Evolutionary conservation across 1,284 basidiomycete species (phyloP).

Genomic region (Schizophyllum commune): DNA sequence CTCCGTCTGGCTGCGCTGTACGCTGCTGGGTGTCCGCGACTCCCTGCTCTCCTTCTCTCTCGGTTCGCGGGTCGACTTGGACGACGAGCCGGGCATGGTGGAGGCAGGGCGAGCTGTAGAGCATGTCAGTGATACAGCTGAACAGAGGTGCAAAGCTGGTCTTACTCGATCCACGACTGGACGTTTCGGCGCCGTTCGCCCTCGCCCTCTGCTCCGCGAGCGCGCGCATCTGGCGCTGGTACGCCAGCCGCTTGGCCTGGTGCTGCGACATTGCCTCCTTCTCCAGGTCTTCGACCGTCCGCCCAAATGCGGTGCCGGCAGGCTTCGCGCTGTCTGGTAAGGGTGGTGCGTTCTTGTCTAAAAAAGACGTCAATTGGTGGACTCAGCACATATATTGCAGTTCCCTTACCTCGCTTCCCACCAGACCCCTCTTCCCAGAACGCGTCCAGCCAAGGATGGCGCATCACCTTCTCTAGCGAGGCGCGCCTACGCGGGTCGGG

Average conservation of each 20-base stretch:
- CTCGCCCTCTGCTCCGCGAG: slow-evolving; percentile 20
- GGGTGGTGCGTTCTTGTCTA: not conserved
- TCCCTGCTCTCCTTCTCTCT: slow-evolving; percentile 5
- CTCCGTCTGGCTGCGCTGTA: not conserved
- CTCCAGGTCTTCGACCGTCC: slow-evolving; percentile 74
- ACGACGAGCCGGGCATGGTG: not conserved
- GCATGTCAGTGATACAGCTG: not conserved
- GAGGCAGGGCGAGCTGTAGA: not conserved
- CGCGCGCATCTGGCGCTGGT: slow-evolving; percentile 65
- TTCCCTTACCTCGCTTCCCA: not conserved
- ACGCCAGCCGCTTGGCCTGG: slow-evolving; percentile 72
- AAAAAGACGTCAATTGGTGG: no score
- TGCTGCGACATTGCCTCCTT: slow-evolving; percentile 64
- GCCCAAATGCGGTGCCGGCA: slow-evolving; percentile 46
- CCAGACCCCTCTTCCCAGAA: slow-evolving; percentile 29
- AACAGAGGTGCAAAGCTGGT: not conserved
- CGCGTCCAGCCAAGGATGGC: slow-evolving; percentile 74
- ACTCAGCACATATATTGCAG: no score
- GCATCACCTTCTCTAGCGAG: slow-evolving; percentile 70
- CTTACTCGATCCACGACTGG: not conserved
- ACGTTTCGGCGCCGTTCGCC: not conserved
- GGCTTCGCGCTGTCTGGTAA: not conserved
- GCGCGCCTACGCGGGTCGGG: slow-evolving; percentile 79
- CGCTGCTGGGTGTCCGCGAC: not conserved
- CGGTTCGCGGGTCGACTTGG: not conserved